Percentiles rank a stretch among this genome's conserved stretches.
phyloP scores from a whole-genome alignment of 257 asterid genomes.

The Capsicum chinense region DNA sequence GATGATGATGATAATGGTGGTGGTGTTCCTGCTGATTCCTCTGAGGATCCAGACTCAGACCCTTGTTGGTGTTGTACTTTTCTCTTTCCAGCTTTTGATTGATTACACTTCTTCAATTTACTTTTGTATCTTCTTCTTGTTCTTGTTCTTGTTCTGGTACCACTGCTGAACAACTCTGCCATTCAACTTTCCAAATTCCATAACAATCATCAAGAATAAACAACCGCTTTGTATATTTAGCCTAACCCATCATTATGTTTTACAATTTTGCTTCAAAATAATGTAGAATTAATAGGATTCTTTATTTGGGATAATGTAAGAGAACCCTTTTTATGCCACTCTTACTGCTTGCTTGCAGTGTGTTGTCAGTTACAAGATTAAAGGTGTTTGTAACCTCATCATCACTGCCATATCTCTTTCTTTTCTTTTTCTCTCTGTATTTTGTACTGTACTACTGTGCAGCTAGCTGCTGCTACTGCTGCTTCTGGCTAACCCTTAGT shows the following conservation, averaged over 20 bases:
- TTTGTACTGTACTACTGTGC: not conserved
- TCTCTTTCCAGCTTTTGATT: constrained; percentile 76
- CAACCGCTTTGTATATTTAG: too few species aligned
- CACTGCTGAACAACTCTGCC: constrained; percentile 48
- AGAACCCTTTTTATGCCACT: constrained; percentile 43
- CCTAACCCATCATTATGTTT: constrained; percentile 68
- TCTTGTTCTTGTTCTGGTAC: constrained; percentile 35
- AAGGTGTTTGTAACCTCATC: constrained; percentile 62
- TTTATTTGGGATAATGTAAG: constrained; percentile 36
- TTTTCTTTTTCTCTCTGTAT: not conserved
- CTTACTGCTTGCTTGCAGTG: constrained; percentile 53
- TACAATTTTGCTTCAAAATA: too few species aligned
- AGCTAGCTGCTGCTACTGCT: constrained; percentile 8
- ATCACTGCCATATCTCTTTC: constrained; percentile 31
- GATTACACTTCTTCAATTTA: constrained; percentile 28
- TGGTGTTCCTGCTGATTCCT: constrained; percentile 50
- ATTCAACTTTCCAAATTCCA: constrained; percentile 60
- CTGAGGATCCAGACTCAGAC: constrained; percentile 95
- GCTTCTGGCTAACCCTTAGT: not conserved
- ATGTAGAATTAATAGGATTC: not conserved
- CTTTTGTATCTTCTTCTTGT: constrained; percentile 6
- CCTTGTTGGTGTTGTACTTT: constrained; percentile 40
- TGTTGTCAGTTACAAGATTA: constrained; percentile 82
- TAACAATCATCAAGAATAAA: constrained; percentile 21
- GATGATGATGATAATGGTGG: constrained; percentile 40